phyloP scores from a whole-genome alignment of 371 early-diverging fungal genomes.

The Mucor piriformis region DNA sequence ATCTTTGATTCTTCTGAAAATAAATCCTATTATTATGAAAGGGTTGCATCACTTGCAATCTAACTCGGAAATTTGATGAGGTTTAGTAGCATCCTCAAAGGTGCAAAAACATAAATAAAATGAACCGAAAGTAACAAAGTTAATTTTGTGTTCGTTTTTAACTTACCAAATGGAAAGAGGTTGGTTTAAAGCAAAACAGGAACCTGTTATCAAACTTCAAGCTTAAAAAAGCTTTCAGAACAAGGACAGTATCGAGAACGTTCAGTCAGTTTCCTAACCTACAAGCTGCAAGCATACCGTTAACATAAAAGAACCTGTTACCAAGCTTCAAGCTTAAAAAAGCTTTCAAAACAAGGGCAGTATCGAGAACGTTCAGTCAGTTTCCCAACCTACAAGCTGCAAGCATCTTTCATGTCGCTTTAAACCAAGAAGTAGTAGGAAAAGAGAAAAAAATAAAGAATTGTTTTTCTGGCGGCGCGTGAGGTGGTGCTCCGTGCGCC shows the following conservation, averaged over 20 bases:
- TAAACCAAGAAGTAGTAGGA: slow-evolving; percentile 16
- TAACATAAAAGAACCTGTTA: slow-evolving; percentile 8
- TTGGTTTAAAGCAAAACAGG: slow-evolving; percentile 20
- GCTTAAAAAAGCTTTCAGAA: slow-evolving; percentile 18
- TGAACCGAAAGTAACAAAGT: slow-evolving; percentile 16
- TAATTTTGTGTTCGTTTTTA: slow-evolving; percentile 17
- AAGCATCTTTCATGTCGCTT: slow-evolving; percentile 19
- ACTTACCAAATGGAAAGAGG: slow-evolving; percentile 16
- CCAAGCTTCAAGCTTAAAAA: slow-evolving; percentile 19
- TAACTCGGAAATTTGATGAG: slow-evolving; percentile 17
- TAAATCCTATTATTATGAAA: slow-evolving; percentile 17
- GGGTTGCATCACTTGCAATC: slow-evolving; percentile 15
- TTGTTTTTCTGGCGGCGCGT: too few species aligned
- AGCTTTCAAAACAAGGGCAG: slow-evolving; percentile 19
- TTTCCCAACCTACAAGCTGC: slow-evolving; percentile 16
- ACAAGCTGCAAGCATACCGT: slow-evolving; percentile 5
- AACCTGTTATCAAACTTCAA: slow-evolving; percentile 17
- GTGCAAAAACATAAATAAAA: slow-evolving; percentile 16
- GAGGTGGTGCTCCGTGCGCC: too few species aligned
- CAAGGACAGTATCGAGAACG: slow-evolving; percentile 19
- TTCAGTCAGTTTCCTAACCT: slow-evolving; percentile 14
- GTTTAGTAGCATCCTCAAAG: slow-evolving; percentile 14
- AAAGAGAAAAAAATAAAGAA: slow-evolving; percentile 13
- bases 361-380: slow-evolving; percentile 18
- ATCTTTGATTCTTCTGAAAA: slow-evolving; percentile 4